These are phyloP conservation scores for Eucalyptus brandiana DNA, from an alignment of 345 rosid genomes.

Conservation along the genomic window DNA sequence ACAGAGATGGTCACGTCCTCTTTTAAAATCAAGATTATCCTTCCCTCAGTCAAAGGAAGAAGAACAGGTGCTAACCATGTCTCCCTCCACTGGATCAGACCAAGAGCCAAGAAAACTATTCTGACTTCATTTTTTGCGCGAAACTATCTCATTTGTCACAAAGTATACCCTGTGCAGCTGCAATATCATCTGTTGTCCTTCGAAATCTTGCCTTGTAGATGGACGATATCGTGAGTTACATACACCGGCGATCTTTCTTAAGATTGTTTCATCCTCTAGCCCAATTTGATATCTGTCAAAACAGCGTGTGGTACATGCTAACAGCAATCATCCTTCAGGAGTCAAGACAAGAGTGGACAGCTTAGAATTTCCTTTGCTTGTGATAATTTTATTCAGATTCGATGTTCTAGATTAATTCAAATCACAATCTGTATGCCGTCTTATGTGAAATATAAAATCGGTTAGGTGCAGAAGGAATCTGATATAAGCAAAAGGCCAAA, in stretches of 20 bases:
- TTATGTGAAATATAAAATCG: neutral
- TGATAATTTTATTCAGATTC: neutral
- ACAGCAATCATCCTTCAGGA: neutral
- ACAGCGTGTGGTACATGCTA: neutral
- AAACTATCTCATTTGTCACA: neutral
- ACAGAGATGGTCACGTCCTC: neutral
- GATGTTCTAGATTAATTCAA: neutral
- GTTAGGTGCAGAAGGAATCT: neutral
- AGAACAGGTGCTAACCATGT: neutral
- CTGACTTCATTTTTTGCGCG: neutral
- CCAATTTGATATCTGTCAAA: neutral
- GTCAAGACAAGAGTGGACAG: neutral
- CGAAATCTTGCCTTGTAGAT: neutral
- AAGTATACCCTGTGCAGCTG: neutral
- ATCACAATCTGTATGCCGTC: neutral
- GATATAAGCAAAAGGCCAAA: neutral
- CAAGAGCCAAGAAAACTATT: neutral
- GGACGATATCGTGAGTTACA: neutral
- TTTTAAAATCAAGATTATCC: neutral
- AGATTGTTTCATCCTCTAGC: neutral
- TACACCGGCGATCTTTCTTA: neutral
- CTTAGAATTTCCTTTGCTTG: neutral
- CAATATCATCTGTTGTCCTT: neutral
- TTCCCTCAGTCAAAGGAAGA: neutral
- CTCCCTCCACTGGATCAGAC: neutral